phyloP scores from a whole-genome alignment of 495 filamentous ascomycete genomes.

The Penicillium silybi region DNA sequence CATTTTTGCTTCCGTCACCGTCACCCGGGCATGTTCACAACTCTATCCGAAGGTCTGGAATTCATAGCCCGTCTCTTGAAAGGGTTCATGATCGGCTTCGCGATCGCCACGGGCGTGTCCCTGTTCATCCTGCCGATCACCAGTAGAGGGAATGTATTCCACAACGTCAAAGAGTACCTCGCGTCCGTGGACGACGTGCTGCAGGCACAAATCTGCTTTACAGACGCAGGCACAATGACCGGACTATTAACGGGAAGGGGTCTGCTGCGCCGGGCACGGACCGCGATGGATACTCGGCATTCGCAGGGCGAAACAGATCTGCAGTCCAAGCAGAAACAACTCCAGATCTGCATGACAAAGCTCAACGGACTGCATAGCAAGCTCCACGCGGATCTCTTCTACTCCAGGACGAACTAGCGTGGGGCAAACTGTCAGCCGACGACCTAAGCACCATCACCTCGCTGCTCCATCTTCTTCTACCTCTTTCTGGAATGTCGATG shows the following conservation, averaged over 20 bases:
- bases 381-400: slow-evolving; percentile 60
- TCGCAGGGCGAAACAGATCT: slow-evolving; percentile 35
- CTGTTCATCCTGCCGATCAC: slow-evolving; percentile 63
- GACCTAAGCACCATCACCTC: slow-evolving; percentile 55
- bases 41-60: slow-evolving; percentile 41
- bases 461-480: slow-evolving; percentile 54
- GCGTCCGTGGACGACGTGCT: slow-evolving; percentile 46
- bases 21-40: slow-evolving; percentile 49
- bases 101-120: slow-evolving; percentile 57
- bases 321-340: slow-evolving; percentile 28
- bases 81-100: slow-evolving; percentile 64
- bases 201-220: slow-evolving; percentile 55
- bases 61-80: slow-evolving; percentile 55
- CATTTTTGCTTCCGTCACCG: slow-evolving; percentile 59
- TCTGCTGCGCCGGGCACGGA: slow-evolving; percentile 22
- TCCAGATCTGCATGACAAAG: slow-evolving; percentile 45
- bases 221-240: slow-evolving; percentile 35
- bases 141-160: slow-evolving; percentile 52
- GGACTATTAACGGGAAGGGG: slow-evolving; percentile 17
- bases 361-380: slow-evolving; percentile 62
- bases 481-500: slow-evolving; percentile 63
- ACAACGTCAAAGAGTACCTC: slow-evolving; percentile 54
- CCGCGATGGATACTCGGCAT: slow-evolving; percentile 18
- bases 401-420: slow-evolving; percentile 67
- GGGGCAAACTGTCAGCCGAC: slow-evolving; percentile 62